Conservation (phyloP, 129 eudicot genomes). For the Mikania micrantha region DNA sequence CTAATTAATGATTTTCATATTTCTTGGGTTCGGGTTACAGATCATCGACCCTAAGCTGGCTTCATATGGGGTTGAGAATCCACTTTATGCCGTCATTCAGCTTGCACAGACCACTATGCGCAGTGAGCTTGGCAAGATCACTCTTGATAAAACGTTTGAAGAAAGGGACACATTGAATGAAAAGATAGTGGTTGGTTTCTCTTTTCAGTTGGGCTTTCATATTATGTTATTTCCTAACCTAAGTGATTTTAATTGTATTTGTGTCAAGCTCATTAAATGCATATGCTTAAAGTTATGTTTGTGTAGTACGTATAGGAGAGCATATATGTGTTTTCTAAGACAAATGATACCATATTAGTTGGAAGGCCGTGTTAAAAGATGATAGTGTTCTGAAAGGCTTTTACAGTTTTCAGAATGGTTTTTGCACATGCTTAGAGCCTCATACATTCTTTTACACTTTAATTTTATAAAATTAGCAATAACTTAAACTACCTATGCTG, state of each 20-base stretch:
- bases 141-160: conserved; percentile 87
- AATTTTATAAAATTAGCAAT: neutral
- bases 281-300: no score
- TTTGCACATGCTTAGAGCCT: neutral
- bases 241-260: no score
- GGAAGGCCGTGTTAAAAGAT: no score
- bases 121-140: conserved; percentile 95
- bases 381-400: no score
- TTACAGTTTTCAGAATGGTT: no score
- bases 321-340: no score
- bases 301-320: no score
- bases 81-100: conserved; percentile 76
- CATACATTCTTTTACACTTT: neutral
- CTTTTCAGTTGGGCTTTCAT: neutral
- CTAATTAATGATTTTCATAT: neutral
- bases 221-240: no score
- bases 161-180: conserved; percentile 83
- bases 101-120: conserved; percentile 97
- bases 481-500: neutral
- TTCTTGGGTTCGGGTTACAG: conserved; percentile 29
- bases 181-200: conserved; percentile 71
- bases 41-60: conserved; percentile 74
- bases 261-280: no score
- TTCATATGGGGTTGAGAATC: conserved; percentile 87
- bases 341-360: no score